Evolutionary conservation across 177 flowering plant species (phyloP), one percentile per base, ranked within the genome.

Genomic region (Tripterygium wilfordii): DNA sequence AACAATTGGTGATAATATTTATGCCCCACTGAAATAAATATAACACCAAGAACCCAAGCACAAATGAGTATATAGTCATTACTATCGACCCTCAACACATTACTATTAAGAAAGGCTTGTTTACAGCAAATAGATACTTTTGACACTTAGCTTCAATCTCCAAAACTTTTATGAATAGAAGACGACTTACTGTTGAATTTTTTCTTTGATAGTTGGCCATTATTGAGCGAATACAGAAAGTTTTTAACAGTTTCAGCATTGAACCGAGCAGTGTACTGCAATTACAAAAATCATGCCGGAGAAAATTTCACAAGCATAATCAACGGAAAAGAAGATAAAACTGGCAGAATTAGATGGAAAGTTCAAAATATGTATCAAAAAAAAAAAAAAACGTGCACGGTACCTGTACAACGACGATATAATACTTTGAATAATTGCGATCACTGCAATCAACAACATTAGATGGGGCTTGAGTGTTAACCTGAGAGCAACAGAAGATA

Each of bases 331-430:
- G n/a, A n/a, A n/a, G n/a, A n/a, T n/a, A n/a, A n/a, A n/a, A n/a
- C n/a, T n/a, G n/a, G n/a, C n/a, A n/a, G n/a, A n/a, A n/a, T n/a
- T n/a, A n/a, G n/a, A n/a, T n/a, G n/a, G n/a, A n/a, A n/a, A n/a
- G n/a, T n/a, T n/a, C n/a, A n/a, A n/a, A n/a, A n/a, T n/a, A n/a
- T n/a, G n/a, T n/a, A 56, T 4, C 16, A n/a, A 0, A 14, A 23
- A 27, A 30, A 16, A 16, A 31, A 41, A 23, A 14, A 17, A 23
- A 49, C 35, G 48, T 22, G 36, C 24, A 39, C 42, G 30, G 38
- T 58, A 89, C 99, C 99, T 94, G 97, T 60, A 94, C 84, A 15
- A 94, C 90, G 42, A 94, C 95, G 48, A 94, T 61, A 46, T 94
- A 89, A 59, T 84, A 92, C 69, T 94, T 94, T 33, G 97, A 94